A percentile compares a stretch with the other conserved stretches of the same genome.
Conservation (phyloP, 805 yeast genomes). For the Candida patagonica region DNA sequence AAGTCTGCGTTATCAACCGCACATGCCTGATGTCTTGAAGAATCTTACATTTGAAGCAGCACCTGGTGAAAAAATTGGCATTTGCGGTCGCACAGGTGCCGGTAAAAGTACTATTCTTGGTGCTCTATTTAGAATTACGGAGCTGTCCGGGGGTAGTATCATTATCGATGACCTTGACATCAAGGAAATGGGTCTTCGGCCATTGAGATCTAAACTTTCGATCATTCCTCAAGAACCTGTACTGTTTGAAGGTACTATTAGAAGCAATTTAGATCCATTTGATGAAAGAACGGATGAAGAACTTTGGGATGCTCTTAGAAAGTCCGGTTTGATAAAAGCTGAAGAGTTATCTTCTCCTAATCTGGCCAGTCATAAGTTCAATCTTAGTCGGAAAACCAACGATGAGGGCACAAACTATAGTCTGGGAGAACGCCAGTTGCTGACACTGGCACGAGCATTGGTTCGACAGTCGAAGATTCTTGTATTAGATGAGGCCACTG, state of each 20-base stretch:
- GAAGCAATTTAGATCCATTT: slow-evolving; percentile 76
- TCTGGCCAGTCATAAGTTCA: slow-evolving; percentile 40
- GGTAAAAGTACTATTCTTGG: slow-evolving; percentile 73
- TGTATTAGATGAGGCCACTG: slow-evolving; percentile 69
- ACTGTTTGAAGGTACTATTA: slow-evolving; percentile 66
- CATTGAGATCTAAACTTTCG: slow-evolving; percentile 59
- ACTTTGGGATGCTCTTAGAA: slow-evolving; percentile 61
- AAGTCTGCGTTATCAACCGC: slow-evolving; percentile 51
- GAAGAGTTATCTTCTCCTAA: slow-evolving; percentile 23
- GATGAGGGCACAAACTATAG: slow-evolving; percentile 66
- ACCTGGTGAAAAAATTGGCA: slow-evolving; percentile 67
- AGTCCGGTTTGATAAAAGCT: slow-evolving; percentile 37
- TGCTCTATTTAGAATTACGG: slow-evolving; percentile 61
- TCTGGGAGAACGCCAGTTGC: slow-evolving; percentile 60
- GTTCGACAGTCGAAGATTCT: slow-evolving; percentile 54
- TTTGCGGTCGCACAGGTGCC: slow-evolving; percentile 89
- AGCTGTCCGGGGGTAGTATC: slow-evolving; percentile 45
- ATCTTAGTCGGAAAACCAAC: slow-evolving; percentile 48
- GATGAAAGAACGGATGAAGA: slow-evolving; percentile 45
- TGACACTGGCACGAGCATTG: slow-evolving; percentile 63
- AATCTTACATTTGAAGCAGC: slow-evolving; percentile 40
- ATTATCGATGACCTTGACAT: slow-evolving; percentile 64
- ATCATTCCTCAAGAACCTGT: slow-evolving; percentile 91
- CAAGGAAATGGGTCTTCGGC: slow-evolving; percentile 51
- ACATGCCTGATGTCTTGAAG: slow-evolving; percentile 56